Percentiles rank a stretch among this genome's conserved stretches.
Conservation (phyloP, 2,329 filamentous ascomycete genomes). For the Monosporascus sp. region DNA sequence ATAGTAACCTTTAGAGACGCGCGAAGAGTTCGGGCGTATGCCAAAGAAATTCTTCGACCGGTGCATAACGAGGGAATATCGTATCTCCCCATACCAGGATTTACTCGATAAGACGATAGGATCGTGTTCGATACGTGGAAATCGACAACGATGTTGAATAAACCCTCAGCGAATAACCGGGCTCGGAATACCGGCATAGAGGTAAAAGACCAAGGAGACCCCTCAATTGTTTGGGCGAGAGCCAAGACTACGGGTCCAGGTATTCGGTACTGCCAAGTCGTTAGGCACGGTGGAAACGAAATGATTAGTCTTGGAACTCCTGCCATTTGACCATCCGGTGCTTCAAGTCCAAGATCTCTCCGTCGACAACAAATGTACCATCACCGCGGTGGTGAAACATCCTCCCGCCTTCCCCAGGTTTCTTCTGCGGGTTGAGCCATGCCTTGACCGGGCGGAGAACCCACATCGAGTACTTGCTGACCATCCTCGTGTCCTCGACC, state of each 20-base stretch:
- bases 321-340: slow-evolving; percentile 30
- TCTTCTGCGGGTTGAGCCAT: slow-evolving; percentile 24
- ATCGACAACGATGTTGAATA: too few relatives aligned
- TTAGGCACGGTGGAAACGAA: slow-evolving; percentile 6
- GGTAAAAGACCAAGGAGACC: too few relatives aligned
- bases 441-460: slow-evolving; percentile 27
- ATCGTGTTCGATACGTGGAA: too few relatives aligned
- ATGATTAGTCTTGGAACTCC: slow-evolving; percentile 25
- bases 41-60: too few relatives aligned
- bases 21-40: too few relatives aligned
- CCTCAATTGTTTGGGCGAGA: too few relatives aligned
- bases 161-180: too few relatives aligned
- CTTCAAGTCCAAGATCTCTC: slow-evolving; percentile 25
- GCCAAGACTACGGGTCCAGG: slow-evolving; percentile 5
- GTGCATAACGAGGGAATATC: too few relatives aligned
- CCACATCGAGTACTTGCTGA: slow-evolving; percentile 29
- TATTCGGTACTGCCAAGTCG: slow-evolving; percentile 14
- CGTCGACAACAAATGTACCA: slow-evolving; percentile 27
- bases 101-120: too few relatives aligned
- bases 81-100: too few relatives aligned
- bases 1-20: too few relatives aligned
- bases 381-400: slow-evolving; percentile 32
- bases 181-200: too few relatives aligned
- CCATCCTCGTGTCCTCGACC: slow-evolving; percentile 27
- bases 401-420: slow-evolving; percentile 20